phyloP scores from a whole-genome alignment of 331 rosid genomes.

The Cydonia oblonga region DNA sequence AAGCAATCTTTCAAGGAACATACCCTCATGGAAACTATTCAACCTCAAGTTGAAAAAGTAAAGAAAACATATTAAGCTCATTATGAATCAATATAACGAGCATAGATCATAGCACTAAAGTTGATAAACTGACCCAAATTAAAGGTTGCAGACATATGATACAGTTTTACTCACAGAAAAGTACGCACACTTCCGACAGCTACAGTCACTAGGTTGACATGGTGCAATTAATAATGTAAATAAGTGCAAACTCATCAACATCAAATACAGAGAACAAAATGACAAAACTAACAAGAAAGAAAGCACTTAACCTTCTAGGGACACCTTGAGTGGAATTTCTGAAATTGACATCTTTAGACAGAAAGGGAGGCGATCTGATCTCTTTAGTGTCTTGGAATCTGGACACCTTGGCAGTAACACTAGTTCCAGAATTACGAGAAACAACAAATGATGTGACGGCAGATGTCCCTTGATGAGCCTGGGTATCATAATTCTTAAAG shows the following conservation, averaged over 20 bases:
- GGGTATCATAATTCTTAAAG: conserved; percentile 24
- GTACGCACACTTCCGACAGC: background rate
- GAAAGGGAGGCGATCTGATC: conserved; percentile 28
- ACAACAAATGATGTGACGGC: conserved; percentile 27
- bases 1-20: too few relatives aligned
- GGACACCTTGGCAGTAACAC: conserved; percentile 37
- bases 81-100: too few relatives aligned
- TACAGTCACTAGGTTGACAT: background rate
- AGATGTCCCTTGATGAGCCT: conserved; percentile 30
- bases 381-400: conserved; percentile 29
- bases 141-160: background rate
- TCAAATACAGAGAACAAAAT: background rate
- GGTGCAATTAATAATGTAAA: background rate
- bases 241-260: background rate
- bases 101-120: too few relatives aligned
- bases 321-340: conserved; percentile 27
- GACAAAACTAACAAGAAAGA: background rate
- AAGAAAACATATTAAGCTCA: background rate
- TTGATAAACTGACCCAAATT: background rate
- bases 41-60: background rate
- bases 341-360: conserved; percentile 24
- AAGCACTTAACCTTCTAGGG: conserved; percentile 23
- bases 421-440: conserved; percentile 28
- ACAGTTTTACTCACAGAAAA: background rate
- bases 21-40: background rate